phyloP scores from a whole-genome alignment of 495 filamentous ascomycete genomes.

The Clohesyomyces aquaticus region DNA sequence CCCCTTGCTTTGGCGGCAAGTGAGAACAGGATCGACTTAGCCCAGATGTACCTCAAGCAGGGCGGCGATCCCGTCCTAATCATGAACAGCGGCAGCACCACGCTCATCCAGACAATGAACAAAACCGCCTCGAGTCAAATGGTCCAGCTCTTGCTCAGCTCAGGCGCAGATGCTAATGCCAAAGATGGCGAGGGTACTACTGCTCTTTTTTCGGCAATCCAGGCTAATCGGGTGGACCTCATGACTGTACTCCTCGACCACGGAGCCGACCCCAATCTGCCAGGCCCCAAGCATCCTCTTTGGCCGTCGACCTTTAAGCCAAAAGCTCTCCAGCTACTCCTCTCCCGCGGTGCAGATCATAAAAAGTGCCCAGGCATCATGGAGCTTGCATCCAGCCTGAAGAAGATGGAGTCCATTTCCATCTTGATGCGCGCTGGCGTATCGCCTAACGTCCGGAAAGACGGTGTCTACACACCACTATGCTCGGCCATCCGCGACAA shows the following conservation, averaged over 20 bases:
- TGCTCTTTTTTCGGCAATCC: constrained; percentile 53
- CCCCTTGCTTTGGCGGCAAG: constrained; percentile 49
- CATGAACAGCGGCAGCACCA: constrained; percentile 52
- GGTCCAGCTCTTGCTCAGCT: constrained; percentile 54
- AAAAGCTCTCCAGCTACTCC: constrained; percentile 49
- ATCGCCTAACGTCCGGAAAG: constrained; percentile 58
- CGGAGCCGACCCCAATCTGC: constrained; percentile 53
- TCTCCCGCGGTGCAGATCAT: constrained; percentile 51
- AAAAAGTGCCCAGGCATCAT: constrained; percentile 54
- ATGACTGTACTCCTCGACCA: constrained; percentile 45
- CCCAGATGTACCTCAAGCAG: constrained; percentile 54
- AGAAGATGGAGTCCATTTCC: constrained; percentile 54
- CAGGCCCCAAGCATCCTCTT: constrained; percentile 56
- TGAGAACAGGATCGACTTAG: constrained; percentile 50
- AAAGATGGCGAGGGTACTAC: constrained; percentile 58
- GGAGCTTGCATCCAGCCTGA: constrained; percentile 54
- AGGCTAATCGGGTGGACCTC: constrained; percentile 45
- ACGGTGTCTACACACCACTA: constrained; percentile 60
- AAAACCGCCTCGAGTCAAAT: constrained; percentile 50
- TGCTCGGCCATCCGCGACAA: constrained; percentile 62
- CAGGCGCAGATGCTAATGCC: constrained; percentile 55
- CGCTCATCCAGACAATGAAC: constrained; percentile 54
- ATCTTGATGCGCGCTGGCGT: constrained; percentile 57
- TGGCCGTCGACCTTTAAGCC: constrained; percentile 53
- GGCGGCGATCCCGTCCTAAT: constrained; percentile 53